These are phyloP conservation scores for Torulaspora maleeae DNA, from an alignment of 805 yeast species.

Conservation along the genomic window DNA sequence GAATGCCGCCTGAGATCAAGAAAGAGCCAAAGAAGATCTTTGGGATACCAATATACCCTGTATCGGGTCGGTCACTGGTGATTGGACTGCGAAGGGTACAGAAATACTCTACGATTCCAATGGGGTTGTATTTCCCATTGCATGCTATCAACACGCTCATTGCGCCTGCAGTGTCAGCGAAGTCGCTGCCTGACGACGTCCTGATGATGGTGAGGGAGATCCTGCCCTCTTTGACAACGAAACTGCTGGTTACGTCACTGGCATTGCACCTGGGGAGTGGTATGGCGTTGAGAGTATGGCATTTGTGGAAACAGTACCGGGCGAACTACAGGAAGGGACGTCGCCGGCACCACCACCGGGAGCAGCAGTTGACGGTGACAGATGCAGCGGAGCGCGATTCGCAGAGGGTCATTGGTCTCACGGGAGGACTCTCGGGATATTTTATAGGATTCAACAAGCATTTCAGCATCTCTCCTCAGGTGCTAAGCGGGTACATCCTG, in stretches of 20 bases:
- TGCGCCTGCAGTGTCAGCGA: conserved; percentile 20
- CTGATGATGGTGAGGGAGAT: conserved; percentile 27
- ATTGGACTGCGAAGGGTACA: conserved; percentile 17
- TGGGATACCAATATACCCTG: conserved; percentile 14
- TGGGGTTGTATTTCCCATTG: conserved; percentile 23
- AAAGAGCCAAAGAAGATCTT: conserved; percentile 6
- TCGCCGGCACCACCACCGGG: conserved; percentile 3
- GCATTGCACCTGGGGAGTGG: conserved; percentile 15
- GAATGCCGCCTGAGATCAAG: conserved; percentile 9
- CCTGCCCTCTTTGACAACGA: conserved; percentile 21
- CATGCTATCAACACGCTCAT: conserved; percentile 26
- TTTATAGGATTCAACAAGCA: conserved; percentile 22
- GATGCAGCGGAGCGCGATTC: conserved; percentile 17
- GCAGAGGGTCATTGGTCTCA: conserved; percentile 23
- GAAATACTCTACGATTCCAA: conserved; percentile 24
- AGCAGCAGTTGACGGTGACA: conserved; percentile 8
- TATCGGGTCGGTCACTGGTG: conserved; percentile 13
- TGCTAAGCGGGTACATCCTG: conserved; percentile 22
- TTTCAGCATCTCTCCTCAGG: conserved; percentile 22
- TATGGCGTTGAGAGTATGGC: conserved; percentile 16
- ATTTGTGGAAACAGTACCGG: conserved; percentile 4
- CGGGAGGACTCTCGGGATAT: conserved; percentile 28
- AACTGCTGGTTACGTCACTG: conserved; percentile 13
- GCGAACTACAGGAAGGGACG: not conserved
- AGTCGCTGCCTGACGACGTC: conserved; percentile 24